Base-by-base conservation (phyloP, 164 flowering plant species). In the Liquidambar formosana region DNA sequence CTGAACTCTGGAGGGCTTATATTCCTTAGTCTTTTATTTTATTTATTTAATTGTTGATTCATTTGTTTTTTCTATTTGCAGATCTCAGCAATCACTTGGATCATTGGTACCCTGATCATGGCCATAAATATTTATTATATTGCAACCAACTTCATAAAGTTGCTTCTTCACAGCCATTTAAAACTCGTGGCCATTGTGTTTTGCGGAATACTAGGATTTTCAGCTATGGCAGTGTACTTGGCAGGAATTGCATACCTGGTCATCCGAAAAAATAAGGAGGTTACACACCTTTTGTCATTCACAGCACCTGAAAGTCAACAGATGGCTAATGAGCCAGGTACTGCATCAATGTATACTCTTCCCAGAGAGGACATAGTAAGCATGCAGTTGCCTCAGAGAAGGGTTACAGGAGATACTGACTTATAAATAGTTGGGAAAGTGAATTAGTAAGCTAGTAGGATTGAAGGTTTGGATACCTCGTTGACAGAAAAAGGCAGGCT, bases 1-100 rank as follows among this genome's bases (percentile, higher is more conserved):
- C n/a, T n/a, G n/a, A n/a, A n/a, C n/a, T n/a, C n/a, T n/a, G n/a
- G n/a, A n/a, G n/a, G n/a, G n/a, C n/a, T n/a, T n/a, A n/a, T n/a
- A n/a, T n/a, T n/a, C n/a, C n/a, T n/a, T n/a, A n/a, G n/a, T 28
- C 0, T 28, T 1, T 19, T 54, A 6, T 6, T 33, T 22, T 9
- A 45, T 25, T 63, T 60, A 8, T 54, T 25, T 41, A 12, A 1
- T 23, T 14, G 15, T 10, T 38, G n/a, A 12, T 48, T 47, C 10
- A 33, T 45, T 12, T 26, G 12, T 61, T 23, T 61, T 12, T 12
- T n/a, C 18, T 25, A 23, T 60, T 11, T 60, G 79, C 89, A 94
- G 98, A 75, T 92, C 65, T 70, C 96, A 44, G 84, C 79, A 9
- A 22, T 86, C 27, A 90, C 97, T 19, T 94, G 98, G 98, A 63